A percentile compares a stretch with the other conserved stretches of the same genome.
phyloP scores from a whole-genome alignment of 2,329 filamentous ascomycete genomes.

The Pseudogymnoascus verrucosus region DNA sequence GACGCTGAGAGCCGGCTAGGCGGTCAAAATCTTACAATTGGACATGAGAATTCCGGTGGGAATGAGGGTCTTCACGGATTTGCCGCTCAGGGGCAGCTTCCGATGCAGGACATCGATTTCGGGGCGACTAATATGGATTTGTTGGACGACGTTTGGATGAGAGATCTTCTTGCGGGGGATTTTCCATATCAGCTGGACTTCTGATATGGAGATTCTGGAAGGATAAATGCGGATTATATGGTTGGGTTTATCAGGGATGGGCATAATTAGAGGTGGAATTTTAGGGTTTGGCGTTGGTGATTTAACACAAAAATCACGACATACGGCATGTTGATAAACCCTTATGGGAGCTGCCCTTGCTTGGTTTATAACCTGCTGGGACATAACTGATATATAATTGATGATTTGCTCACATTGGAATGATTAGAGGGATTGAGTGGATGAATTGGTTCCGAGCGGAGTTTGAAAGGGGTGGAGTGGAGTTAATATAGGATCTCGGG shows the following conservation, averaged over 20 bases:
- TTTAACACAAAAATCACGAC: not conserved
- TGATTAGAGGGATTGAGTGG: not conserved
- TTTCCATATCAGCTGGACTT: constrained; percentile 5
- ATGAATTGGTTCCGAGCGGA: not conserved
- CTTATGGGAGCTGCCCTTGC: not conserved
- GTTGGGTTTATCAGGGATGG: not conserved
- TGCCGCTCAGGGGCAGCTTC: not conserved
- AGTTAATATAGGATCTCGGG: not conserved
- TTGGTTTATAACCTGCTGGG: not conserved
- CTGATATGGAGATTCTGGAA: not conserved
- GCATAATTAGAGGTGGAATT: not conserved
- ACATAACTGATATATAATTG: not conserved
- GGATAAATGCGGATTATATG: not conserved
- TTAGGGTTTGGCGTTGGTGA: not conserved
- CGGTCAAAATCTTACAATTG: not conserved
- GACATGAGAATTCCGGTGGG: not conserved
- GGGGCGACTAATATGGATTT: constrained; percentile 3
- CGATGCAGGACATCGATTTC: not conserved
- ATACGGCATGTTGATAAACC: not conserved
- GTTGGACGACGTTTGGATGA: not conserved
- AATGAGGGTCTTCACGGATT: not conserved
- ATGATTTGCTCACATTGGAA: not conserved
- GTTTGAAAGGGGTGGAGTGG: not conserved
- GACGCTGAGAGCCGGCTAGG: not conserved
- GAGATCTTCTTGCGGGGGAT: constrained; percentile 6